These are phyloP conservation scores for Penicillium ochrochloron DNA, from an alignment of 495 filamentous ascomycete genomes.

Conservation along the genomic window DNA sequence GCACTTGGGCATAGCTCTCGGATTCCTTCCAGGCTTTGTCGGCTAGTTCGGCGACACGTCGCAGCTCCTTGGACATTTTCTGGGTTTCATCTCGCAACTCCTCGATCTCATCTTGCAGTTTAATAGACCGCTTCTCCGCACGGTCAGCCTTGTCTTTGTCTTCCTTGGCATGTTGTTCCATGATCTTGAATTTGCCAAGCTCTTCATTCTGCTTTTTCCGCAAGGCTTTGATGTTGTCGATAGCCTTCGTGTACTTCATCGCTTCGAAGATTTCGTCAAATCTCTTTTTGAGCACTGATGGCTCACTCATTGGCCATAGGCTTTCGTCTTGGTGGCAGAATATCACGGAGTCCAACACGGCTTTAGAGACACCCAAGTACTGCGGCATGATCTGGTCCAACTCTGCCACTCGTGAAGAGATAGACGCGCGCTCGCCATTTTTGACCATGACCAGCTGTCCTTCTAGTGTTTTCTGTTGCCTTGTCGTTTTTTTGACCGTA, in stretches of 20 bases:
- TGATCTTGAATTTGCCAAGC: slow-evolving; percentile 68
- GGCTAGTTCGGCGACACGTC: slow-evolving; percentile 57
- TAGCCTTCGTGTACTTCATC: slow-evolving; percentile 93
- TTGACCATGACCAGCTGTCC: slow-evolving; percentile 72
- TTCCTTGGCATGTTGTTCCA: slow-evolving; percentile 76
- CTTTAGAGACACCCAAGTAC: slow-evolving; percentile 86
- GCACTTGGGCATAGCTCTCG: slow-evolving; percentile 62
- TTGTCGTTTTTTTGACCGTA: slow-evolving; percentile 78
- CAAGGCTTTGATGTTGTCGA: slow-evolving; percentile 86
- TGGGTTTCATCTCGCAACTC: slow-evolving; percentile 60
- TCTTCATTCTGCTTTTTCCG: slow-evolving; percentile 82
- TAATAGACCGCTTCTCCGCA: slow-evolving; percentile 63
- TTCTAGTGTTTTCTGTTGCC: slow-evolving; percentile 79
- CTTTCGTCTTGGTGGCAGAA: slow-evolving; percentile 99
- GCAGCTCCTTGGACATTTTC: slow-evolving; percentile 60
- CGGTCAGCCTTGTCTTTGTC: slow-evolving; percentile 85
- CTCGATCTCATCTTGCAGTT: slow-evolving; percentile 77
- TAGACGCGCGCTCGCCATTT: slow-evolving; percentile 76
- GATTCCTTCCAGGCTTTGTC: slow-evolving; percentile 65
- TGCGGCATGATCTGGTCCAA: slow-evolving; percentile 83
- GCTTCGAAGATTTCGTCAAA: slow-evolving; percentile 99
- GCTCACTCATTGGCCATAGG: slow-evolving; percentile 96
- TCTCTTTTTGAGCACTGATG: slow-evolving; percentile 78
- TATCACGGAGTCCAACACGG: slow-evolving; percentile 90
- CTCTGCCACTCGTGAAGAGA: slow-evolving; percentile 79